Evolutionary conservation across 2,329 filamentous ascomycete genomes (phyloP).

Genomic region (Trichoderma gracile): DNA sequence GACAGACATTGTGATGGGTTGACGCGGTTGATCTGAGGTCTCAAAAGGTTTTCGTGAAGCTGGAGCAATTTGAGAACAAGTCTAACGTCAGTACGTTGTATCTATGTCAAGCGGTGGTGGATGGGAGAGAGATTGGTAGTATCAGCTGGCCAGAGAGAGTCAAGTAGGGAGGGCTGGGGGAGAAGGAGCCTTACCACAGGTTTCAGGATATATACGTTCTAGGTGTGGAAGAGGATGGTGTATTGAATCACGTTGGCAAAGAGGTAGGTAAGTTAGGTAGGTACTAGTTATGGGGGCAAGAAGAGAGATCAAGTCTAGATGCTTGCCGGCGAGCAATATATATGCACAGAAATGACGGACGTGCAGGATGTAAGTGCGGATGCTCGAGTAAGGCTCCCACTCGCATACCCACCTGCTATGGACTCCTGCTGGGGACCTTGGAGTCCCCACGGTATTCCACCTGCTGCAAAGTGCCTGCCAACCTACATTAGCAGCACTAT

Average conservation of each 20-base stretch:
- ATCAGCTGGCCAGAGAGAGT: too few species aligned
- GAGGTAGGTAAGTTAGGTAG: too few species aligned
- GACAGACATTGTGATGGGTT: constrained; percentile 50
- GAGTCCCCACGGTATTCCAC: too few species aligned
- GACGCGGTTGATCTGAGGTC: neutral
- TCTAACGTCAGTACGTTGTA: too few species aligned
- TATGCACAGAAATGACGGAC: neutral
- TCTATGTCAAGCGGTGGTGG: too few species aligned
- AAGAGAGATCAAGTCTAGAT: neutral
- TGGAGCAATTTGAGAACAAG: neutral
- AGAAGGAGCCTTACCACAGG: neutral
- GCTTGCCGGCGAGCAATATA: constrained; percentile 9
- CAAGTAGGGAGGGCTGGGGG: too few species aligned
- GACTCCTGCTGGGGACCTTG: too few species aligned
- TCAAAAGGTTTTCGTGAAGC: neutral
- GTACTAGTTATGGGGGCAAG: neutral
- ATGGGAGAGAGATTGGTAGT: too few species aligned
- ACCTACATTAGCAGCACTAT: too few species aligned
- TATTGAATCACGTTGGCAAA: neutral
- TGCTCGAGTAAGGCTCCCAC: neutral
- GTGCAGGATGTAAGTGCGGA: neutral
- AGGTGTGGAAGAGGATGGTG: neutral
- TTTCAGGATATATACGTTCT: neutral
- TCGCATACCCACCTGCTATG: neutral
- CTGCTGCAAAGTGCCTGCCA: too few species aligned